These are phyloP conservation scores for Ogataea minuta DNA, from an alignment of 805 yeast species.

Conservation along the genomic window DNA sequence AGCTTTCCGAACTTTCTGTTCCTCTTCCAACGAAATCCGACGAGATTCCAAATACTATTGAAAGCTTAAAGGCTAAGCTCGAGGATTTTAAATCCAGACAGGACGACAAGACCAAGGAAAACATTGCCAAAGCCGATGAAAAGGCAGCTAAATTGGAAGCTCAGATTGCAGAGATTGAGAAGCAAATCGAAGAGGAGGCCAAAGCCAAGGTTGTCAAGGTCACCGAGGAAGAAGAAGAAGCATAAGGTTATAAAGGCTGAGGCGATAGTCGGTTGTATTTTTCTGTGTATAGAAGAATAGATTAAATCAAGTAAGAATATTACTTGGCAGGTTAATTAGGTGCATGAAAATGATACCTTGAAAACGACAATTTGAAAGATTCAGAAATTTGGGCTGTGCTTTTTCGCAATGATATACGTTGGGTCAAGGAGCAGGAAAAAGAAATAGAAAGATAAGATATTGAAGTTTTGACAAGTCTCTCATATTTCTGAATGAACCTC, in stretches of 20 bases:
- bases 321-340: background rate
- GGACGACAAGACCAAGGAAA: slow-evolving; percentile 75
- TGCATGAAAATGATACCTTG: slow-evolving; percentile 3
- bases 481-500: background rate
- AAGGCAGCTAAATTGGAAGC: slow-evolving; percentile 69
- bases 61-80: slow-evolving; percentile 69
- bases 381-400: slow-evolving; percentile 7
- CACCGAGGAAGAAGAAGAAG: slow-evolving; percentile 7
- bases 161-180: slow-evolving; percentile 30
- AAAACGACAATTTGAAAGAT: slow-evolving; percentile 1
- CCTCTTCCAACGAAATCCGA: slow-evolving; percentile 75
- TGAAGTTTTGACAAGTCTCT: background rate
- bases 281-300: slow-evolving; percentile 9
- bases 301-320: background rate
- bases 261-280: slow-evolving; percentile 7
- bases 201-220: slow-evolving; percentile 8
- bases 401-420: background rate
- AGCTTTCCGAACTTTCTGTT: slow-evolving; percentile 72
- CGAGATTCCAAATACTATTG: slow-evolving; percentile 64
- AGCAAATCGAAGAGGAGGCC: slow-evolving; percentile 28
- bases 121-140: slow-evolving; percentile 72
- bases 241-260: slow-evolving; percentile 10
- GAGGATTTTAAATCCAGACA: slow-evolving; percentile 66
- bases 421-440: slow-evolving; percentile 3
- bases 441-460: slow-evolving; percentile 8